Evolutionary conservation across 83 land plant species (phyloP).

Genomic region (Picea engelmannii): DNA sequence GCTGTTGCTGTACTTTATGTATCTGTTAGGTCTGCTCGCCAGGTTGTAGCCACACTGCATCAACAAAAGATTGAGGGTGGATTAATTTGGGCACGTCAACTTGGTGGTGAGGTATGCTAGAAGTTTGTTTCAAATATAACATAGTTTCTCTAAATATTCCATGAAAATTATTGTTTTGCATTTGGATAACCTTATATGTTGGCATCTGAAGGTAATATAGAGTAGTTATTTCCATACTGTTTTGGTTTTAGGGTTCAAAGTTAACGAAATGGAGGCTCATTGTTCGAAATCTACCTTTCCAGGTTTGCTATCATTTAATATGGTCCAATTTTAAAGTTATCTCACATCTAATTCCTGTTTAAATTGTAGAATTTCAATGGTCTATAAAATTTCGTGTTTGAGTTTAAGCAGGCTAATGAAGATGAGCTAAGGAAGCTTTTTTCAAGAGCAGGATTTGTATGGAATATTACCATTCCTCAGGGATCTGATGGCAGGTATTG

Average conservation of each 20-base stretch:
- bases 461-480: constrained; percentile 82
- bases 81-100: constrained; percentile 91
- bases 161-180: not conserved
- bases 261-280: constrained; percentile 91
- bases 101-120: constrained; percentile 93
- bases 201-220: not conserved
- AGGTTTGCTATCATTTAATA: constrained; percentile 41
- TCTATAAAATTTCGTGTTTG: not conserved
- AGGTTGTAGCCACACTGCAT: constrained; percentile 79
- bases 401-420: constrained; percentile 58
- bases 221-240: constrained; percentile 6
- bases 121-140: not conserved
- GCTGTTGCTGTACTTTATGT: constrained; percentile 79
- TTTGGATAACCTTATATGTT: not conserved
- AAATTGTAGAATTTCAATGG: not conserved
- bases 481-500: constrained; percentile 71
- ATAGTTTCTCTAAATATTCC: not conserved
- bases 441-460: constrained; percentile 79
- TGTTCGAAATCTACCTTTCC: constrained; percentile 91
- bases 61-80: constrained; percentile 64
- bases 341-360: not conserved
- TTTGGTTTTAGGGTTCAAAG: constrained; percentile 80
- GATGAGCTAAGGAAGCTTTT: constrained; percentile 67
- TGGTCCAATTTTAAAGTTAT: not conserved
- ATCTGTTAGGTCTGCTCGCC: constrained; percentile 78